Base-by-base conservation (phyloP, 2,329 filamentous ascomycete genomes). In the Xylariales sp. region DNA sequence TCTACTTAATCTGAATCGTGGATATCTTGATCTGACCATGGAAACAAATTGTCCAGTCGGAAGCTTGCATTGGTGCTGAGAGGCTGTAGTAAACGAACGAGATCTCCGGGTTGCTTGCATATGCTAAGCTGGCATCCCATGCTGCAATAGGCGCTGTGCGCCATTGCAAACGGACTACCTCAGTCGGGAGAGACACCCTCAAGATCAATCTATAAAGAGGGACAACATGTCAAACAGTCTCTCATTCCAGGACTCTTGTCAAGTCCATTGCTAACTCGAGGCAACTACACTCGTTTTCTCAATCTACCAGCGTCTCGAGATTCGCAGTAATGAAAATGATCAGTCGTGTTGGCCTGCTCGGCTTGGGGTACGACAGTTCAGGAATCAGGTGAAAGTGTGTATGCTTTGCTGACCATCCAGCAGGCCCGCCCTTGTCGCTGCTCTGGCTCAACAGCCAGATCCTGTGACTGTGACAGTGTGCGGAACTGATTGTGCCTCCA, bases 381-480 rank as follows among this genome's bases (percentile, higher is more conserved):
- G n/a, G n/a, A n/a, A n/a, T n/a, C n/a, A n/a, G n/a, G n/a, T n/a
- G n/a, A n/a, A n/a, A n/a, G n/a, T n/a, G n/a, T n/a, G n/a, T 8
- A 42, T 29, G 22, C 18, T 9, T 40, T 45, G 29, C 50, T 61
- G 37, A 59, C 31, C 28, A 19, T 32, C 10, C 7, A n/a, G 9
- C 31, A 58, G 58, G 38, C 48, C 45, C 32, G 40, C 46, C 27
- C 46, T 58, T 18, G 39, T 45, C 40, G 20, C 46, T 33, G 57
- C 48, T 34, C 47, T 39, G 3, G 46, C 52, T 27, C 52, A 53
- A 22, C 44, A 49, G 28, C 40, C 50, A 5, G 52, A 55, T 31
- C 57, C 52, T 2, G 40, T 46, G 3, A 55, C 50, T 5, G 48
- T 58, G 8, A 59, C 56, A 10, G 48, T 49, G 15, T 60, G 56